These are phyloP conservation scores for Aureobasidium sp. DNA, from an alignment of 2,329 filamentous ascomycete genomes.

Conservation along the genomic window DNA sequence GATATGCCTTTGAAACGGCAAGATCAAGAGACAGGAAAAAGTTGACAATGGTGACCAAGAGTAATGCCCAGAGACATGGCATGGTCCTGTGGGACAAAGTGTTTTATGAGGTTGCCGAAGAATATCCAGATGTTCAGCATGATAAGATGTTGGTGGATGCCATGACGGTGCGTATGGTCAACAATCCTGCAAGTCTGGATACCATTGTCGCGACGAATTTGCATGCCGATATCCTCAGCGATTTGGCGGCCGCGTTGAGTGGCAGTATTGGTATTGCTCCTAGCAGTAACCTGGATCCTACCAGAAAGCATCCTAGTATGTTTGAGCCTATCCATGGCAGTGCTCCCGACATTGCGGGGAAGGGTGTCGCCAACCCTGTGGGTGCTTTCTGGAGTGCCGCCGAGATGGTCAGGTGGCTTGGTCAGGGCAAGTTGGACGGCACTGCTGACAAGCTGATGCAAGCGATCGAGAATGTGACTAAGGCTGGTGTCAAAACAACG, in stretches of 20 bases:
- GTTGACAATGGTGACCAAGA: slow-evolving; percentile 44
- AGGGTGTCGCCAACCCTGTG: slow-evolving; percentile 55
- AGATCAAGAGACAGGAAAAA: slow-evolving; percentile 36
- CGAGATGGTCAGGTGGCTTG: slow-evolving; percentile 60
- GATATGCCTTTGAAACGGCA: slow-evolving; percentile 41
- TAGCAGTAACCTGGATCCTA: slow-evolving; percentile 58
- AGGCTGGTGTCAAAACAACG: slow-evolving; percentile 45
- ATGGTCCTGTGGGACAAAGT: slow-evolving; percentile 44
- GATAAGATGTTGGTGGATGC: slow-evolving; percentile 46
- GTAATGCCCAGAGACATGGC: slow-evolving; percentile 41
- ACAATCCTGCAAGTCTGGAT: slow-evolving; percentile 37
- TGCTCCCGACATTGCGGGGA: slow-evolving; percentile 57
- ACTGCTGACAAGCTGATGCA: slow-evolving; percentile 51
- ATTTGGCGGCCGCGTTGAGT: slow-evolving; percentile 57
- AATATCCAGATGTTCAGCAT: slow-evolving; percentile 37
- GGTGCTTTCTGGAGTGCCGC: slow-evolving; percentile 63
- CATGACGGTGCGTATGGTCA: slow-evolving; percentile 40
- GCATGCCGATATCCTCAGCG: slow-evolving; percentile 56
- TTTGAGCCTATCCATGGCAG: slow-evolving; percentile 52
- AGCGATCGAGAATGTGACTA: slow-evolving; percentile 54
- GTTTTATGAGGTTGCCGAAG: slow-evolving; percentile 38
- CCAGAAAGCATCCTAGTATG: slow-evolving; percentile 49
- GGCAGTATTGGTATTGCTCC: slow-evolving; percentile 62
- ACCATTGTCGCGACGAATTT: slow-evolving; percentile 42
- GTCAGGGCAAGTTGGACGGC: slow-evolving; percentile 39